Percentiles rank a stretch among this genome's conserved stretches.
Conservation (phyloP, 768 basidiomycete species). For the Leccinum rimulosum region DNA sequence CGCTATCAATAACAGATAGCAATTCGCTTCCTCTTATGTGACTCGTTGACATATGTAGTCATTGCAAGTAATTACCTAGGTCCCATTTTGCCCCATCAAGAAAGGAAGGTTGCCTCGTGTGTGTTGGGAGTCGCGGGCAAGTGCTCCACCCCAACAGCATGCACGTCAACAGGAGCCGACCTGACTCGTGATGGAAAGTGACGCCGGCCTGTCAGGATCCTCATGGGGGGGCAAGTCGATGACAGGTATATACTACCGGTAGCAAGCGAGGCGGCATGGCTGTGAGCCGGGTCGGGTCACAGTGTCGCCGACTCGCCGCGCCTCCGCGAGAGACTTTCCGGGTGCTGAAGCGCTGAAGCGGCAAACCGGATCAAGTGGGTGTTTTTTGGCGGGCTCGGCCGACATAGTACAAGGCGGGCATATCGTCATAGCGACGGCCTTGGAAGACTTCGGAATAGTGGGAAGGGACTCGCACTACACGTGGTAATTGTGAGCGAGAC, state of each 20-base stretch:
- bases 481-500: neutral
- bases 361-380: neutral
- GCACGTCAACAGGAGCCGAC: constrained; percentile 1
- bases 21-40: constrained; percentile 8
- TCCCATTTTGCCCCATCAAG: neutral
- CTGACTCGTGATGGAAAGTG: neutral
- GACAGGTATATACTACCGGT: neutral
- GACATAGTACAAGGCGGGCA: neutral
- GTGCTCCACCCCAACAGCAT: neutral
- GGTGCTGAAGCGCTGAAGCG: neutral
- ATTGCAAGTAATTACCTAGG: constrained; percentile 8
- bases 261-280: neutral
- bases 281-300: neutral
- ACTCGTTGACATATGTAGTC: neutral
- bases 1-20: neutral
- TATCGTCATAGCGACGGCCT: constrained; percentile 7
- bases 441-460: neutral
- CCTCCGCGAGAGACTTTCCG: neutral
- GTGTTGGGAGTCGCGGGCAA: neutral
- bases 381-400: neutral
- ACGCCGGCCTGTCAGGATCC: neutral
- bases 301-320: neutral
- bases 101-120: constrained; percentile 23
- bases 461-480: constrained; percentile 3
- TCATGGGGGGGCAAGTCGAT: neutral